Percentiles rank a stretch among this genome's conserved stretches.
Evolutionary conservation across 2,329 filamentous ascomycete genomes (phyloP).

Genomic region (Magnaporthales sp.): DNA sequence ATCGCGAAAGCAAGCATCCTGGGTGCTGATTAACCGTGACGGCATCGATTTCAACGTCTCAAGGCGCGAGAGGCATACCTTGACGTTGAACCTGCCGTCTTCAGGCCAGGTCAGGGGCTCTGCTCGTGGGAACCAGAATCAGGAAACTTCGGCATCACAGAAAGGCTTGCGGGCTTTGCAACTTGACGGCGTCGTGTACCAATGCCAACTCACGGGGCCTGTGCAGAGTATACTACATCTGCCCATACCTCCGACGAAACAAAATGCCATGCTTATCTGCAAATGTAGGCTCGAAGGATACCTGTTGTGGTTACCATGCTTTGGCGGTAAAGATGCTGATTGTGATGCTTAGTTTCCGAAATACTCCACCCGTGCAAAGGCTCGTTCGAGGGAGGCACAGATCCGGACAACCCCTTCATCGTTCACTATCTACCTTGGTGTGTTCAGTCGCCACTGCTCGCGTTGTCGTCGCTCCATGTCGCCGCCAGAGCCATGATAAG

Average conservation of each 20-base stretch:
- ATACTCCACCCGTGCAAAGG: conserved; percentile 37
- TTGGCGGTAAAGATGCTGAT: background rate
- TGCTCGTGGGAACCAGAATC: background rate
- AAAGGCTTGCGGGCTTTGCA: conserved; percentile 5
- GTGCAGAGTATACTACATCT: conserved; percentile 11
- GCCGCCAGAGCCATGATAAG: conserved; percentile 37
- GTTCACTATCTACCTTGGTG: conserved; percentile 34
- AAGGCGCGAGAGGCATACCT: background rate
- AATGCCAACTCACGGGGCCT: conserved; percentile 11
- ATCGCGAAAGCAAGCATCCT: background rate
- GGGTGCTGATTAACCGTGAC: background rate
- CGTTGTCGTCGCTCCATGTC: conserved; percentile 35
- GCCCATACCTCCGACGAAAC: conserved; percentile 11
- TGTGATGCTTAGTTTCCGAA: conserved; percentile 26
- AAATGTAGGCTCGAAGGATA: conserved; percentile 9
- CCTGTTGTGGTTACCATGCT: background rate
- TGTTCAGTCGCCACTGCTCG: conserved; percentile 34
- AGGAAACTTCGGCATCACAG: background rate
- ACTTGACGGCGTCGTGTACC: conserved; percentile 9
- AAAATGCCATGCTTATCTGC: conserved; percentile 14
- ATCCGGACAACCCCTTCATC: conserved; percentile 31
- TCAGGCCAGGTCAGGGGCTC: background rate
- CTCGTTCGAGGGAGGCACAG: conserved; percentile 34
- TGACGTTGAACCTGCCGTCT: background rate
- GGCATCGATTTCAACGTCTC: background rate